Evolutionary conservation across 2,329 filamentous ascomycete species (phyloP).

Genomic region (Claviceps capensis): DNA sequence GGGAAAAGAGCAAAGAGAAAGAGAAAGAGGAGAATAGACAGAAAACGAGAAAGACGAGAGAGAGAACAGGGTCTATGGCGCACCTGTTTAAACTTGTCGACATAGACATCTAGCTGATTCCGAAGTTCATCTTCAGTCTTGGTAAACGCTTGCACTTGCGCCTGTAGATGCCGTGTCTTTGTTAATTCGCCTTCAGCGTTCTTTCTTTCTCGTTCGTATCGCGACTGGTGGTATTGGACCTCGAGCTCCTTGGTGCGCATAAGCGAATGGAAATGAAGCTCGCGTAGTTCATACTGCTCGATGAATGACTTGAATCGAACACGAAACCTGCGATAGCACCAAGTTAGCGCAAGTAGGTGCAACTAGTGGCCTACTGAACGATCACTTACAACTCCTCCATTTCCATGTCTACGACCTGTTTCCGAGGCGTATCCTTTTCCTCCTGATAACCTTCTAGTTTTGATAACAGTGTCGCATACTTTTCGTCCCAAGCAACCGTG

Average conservation of each 20-base stretch:
- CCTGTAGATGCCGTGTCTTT: slow-evolving; percentile 72
- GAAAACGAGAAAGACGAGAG: too few relatives aligned
- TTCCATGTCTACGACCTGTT: slow-evolving; percentile 70
- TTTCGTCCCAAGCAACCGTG: slow-evolving; percentile 70
- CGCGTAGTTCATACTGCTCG: slow-evolving; percentile 91
- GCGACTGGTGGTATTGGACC: slow-evolving; percentile 79
- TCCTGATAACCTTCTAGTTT: slow-evolving; percentile 83
- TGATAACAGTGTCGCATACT: slow-evolving; percentile 64
- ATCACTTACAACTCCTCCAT: slow-evolving; percentile 67
- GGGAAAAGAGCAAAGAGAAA: neutral
- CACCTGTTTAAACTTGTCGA: slow-evolving; percentile 99
- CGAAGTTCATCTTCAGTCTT: slow-evolving; percentile 90
- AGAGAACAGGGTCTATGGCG: slow-evolving; percentile 13
- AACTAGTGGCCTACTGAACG: slow-evolving; percentile 6
- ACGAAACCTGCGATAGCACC: slow-evolving; percentile 47
- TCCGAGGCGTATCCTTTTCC: slow-evolving; percentile 71
- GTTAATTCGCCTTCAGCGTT: slow-evolving; percentile 67
- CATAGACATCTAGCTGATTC: slow-evolving; percentile 94
- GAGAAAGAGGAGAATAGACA: neutral
- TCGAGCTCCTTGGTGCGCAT: slow-evolving; percentile 93
- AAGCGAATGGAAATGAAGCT: slow-evolving; percentile 83
- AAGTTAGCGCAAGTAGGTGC: slow-evolving; percentile 5
- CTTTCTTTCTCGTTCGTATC: slow-evolving; percentile 82
- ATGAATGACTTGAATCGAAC: slow-evolving; percentile 86
- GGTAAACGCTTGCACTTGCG: slow-evolving; percentile 87